These are phyloP conservation scores for Eucalyptus erythrocorys DNA, from an alignment of 345 rosid genomes.

Conservation along the genomic window DNA sequence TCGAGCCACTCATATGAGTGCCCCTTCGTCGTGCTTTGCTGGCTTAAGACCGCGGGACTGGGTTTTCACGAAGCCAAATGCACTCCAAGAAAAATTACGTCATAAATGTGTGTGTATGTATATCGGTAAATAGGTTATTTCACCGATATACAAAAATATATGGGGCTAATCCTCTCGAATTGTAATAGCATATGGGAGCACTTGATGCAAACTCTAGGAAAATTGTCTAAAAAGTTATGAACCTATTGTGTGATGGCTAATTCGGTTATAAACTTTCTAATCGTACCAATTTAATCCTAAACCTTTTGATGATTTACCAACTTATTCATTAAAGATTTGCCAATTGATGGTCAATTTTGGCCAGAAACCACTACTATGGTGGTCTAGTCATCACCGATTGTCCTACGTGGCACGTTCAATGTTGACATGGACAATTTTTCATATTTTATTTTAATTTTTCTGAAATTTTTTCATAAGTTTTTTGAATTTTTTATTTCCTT, in stretches of 20 bases:
- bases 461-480: too few relatives aligned
- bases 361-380: accelerated
- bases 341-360: too few relatives aligned
- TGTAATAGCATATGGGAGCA: neutral
- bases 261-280: too few relatives aligned
- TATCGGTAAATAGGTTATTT: neutral
- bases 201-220: neutral
- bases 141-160: neutral
- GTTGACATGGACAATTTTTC: too few relatives aligned
- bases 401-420: accelerated
- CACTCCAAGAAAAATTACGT: neutral
- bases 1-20: neutral
- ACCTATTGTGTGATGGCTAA: accelerated
- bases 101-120: neutral
- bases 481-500: too few relatives aligned
- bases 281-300: too few relatives aligned
- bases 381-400: neutral
- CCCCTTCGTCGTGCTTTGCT: neutral
- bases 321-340: neutral
- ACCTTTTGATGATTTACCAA: too few relatives aligned
- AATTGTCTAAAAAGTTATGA: neutral
- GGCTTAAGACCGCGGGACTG: neutral
- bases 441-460: too few relatives aligned
- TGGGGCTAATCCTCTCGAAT: neutral
- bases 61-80: neutral